These are phyloP conservation scores for Lotmaria passim DNA, from an alignment of 208 protist species.

Conservation along the genomic window DNA sequence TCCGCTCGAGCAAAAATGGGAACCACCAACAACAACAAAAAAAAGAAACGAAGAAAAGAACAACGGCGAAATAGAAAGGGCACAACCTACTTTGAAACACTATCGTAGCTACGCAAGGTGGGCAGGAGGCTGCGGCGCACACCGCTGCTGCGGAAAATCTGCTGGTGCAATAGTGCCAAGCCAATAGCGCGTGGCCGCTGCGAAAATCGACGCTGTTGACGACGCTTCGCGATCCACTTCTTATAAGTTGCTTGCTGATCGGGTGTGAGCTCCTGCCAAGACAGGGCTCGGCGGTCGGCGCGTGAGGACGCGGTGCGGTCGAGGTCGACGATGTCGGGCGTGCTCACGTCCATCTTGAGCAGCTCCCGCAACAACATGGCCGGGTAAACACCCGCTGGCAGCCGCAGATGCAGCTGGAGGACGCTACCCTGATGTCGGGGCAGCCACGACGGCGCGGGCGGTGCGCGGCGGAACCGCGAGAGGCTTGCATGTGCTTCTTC, in stretches of 20 bases:
- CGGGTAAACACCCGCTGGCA: slow-evolving; percentile 74
- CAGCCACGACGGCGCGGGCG: slow-evolving; percentile 80
- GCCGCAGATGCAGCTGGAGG: slow-evolving; percentile 62
- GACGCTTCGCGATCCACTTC: slow-evolving; percentile 61
- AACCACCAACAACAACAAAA: neutral
- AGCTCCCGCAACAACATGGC: slow-evolving; percentile 84
- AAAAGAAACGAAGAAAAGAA: neutral
- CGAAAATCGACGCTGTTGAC: slow-evolving; percentile 57
- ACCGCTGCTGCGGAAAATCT: slow-evolving; percentile 86
- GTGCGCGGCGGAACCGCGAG: slow-evolving; percentile 22
- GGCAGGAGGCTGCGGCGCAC: slow-evolving; percentile 79
- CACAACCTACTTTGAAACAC: slow-evolving; percentile 80
- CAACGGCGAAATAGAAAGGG: neutral
- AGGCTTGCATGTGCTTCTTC: neutral
- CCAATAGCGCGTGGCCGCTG: slow-evolving; percentile 66
- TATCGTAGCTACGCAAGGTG: slow-evolving; percentile 85
- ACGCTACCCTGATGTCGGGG: slow-evolving; percentile 57
- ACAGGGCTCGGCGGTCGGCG: slow-evolving; percentile 49
- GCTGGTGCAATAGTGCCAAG: slow-evolving; percentile 81
- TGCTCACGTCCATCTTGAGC: slow-evolving; percentile 86
- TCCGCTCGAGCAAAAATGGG: too few species aligned
- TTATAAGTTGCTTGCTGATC: slow-evolving; percentile 65
- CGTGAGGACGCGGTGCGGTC: slow-evolving; percentile 42
- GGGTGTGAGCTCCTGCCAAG: slow-evolving; percentile 43
- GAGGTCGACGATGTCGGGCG: slow-evolving; percentile 76